Base-by-base conservation (phyloP, 2,329 filamentous ascomycete species). In the Hypoxylon sp. region DNA sequence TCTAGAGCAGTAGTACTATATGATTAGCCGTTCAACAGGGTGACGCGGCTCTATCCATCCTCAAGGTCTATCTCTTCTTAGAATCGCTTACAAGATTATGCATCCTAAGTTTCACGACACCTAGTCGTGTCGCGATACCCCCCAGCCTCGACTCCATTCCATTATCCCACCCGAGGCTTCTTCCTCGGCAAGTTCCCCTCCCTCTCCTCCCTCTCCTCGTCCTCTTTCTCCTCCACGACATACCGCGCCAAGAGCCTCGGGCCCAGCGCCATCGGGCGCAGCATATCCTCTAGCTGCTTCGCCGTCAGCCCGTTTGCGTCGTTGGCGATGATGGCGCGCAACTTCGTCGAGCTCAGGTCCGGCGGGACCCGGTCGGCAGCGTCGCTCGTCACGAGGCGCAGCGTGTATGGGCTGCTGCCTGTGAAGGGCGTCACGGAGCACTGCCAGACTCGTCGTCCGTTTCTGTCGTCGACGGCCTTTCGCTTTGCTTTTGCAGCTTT, bases 291-390 rank as follows among this genome's bases (percentile, higher is more conserved):
- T 2, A 68, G 56, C 19, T 55, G 10, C 15, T 44, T 6, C 24
- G 6, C 4, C 6, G 26, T 8, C 19, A 34, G 37, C 17, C 20
- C 11, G 10, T 53, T 13, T 2, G 4, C 15, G 8, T n/a, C 17
- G 5, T 22, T 30, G 7, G 52, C 46, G 39, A 70, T 53, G 20
- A 65, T 59, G 11, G 20, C 26, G 8, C 65, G 48, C 24, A 68
- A 6, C 5, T 49, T 49, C 10, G 61, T 70, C 28, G 68, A 70
- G 46, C 69, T 71, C 6, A 70, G 52, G 20, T 46, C 48, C 3
- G 64, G 61, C 28, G 59, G 56, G 10, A 70, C 11, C 3, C 56
- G 64, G 20, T 68, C 63, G 8, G 24, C 13, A 6, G 6, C 17
- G 6, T 2, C 10, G 44, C 59, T 59, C 24, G 37, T 19, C 15